phyloP scores from a whole-genome alignment of 495 filamentous ascomycete genomes.

The Penicillium taxi region DNA sequence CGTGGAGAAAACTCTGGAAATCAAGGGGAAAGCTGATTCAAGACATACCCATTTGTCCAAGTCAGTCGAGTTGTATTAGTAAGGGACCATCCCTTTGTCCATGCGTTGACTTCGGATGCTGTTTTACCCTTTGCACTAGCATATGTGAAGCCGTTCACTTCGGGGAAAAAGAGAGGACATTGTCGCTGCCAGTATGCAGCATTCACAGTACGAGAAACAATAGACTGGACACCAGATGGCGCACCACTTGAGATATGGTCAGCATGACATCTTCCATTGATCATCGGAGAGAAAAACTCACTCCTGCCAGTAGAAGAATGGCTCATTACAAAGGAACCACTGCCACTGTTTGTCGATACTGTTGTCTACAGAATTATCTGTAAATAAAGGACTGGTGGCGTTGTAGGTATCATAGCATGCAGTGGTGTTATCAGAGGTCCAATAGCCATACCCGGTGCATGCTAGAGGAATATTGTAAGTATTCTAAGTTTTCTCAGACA shows the following conservation, averaged over 20 bases:
- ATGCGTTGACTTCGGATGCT: conserved; percentile 47
- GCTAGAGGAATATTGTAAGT: no score
- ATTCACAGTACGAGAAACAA: conserved; percentile 52
- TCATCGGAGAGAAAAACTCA: conserved; percentile 24
- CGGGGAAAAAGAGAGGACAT: conserved; percentile 53
- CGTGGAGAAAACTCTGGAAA: no score
- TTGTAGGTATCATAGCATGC: conserved; percentile 54
- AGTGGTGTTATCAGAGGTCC: conserved; percentile 33
- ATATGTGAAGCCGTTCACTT: conserved; percentile 40
- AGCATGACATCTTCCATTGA: background rate
- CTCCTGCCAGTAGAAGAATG: conserved; percentile 53
- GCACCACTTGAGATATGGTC: conserved; percentile 32
- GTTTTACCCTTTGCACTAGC: conserved; percentile 45
- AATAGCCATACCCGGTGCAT: conserved; percentile 43
- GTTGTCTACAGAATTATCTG: conserved; percentile 46
- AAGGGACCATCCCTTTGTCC: conserved; percentile 51
- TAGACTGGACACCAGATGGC: conserved; percentile 27
- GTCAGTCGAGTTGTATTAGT: conserved; percentile 50
- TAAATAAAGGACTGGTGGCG: conserved; percentile 47
- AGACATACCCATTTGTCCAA: conserved; percentile 50
- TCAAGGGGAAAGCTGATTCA: background rate
- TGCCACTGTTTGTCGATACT: conserved; percentile 51
- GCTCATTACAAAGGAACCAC: conserved; percentile 62
- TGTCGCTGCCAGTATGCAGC: conserved; percentile 51
- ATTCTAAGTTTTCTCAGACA: background rate